phyloP scores from a whole-genome alignment of 805 yeast genomes.

The Geotrichum ghanense region DNA sequence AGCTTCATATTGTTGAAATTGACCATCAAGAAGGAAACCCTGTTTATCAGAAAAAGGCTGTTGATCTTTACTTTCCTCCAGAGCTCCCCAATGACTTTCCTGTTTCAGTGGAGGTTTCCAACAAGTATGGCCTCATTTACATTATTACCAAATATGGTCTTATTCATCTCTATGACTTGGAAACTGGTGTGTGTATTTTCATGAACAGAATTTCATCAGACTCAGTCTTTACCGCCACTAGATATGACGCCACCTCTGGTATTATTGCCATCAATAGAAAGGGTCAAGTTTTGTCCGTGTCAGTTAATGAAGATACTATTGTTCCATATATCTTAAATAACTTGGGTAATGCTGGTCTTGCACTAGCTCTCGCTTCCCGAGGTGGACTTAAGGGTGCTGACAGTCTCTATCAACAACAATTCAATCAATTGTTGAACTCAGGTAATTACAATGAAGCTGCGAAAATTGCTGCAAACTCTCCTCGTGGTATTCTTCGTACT shows the following conservation, averaged over 20 bases:
- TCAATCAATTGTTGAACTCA: conserved; percentile 67
- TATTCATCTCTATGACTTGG: conserved; percentile 89
- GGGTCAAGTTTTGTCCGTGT: conserved; percentile 92
- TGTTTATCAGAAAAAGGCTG: conserved; percentile 75
- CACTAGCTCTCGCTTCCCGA: conserved; percentile 80
- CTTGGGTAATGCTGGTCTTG: conserved; percentile 76
- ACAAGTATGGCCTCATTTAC: conserved; percentile 77
- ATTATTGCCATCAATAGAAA: conserved; percentile 85
- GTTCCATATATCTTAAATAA: conserved; percentile 83
- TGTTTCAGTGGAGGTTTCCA: conserved; percentile 75
- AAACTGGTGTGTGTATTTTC: conserved; percentile 82
- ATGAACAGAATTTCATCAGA: conserved; percentile 95
- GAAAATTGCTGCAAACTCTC: conserved; percentile 90
- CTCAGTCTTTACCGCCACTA: conserved; percentile 82
- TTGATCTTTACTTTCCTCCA: conserved; percentile 91
- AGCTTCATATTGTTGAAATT: conserved; percentile 86
- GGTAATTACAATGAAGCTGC: conserved; percentile 93
- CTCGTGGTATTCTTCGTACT: conserved; percentile 69
- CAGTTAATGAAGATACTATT: conserved; percentile 70
- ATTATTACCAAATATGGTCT: conserved; percentile 92
- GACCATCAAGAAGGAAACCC: conserved; percentile 85
- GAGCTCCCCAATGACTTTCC: conserved; percentile 97
- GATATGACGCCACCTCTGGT: conserved; percentile 66
- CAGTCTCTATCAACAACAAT: conserved; percentile 79
- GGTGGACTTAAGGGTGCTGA: conserved; percentile 98